Percentiles rank a stretch among this genome's conserved stretches.
Evolutionary conservation across 2,329 filamentous ascomycete species (phyloP).

Genomic region (Westerdykella sp.): DNA sequence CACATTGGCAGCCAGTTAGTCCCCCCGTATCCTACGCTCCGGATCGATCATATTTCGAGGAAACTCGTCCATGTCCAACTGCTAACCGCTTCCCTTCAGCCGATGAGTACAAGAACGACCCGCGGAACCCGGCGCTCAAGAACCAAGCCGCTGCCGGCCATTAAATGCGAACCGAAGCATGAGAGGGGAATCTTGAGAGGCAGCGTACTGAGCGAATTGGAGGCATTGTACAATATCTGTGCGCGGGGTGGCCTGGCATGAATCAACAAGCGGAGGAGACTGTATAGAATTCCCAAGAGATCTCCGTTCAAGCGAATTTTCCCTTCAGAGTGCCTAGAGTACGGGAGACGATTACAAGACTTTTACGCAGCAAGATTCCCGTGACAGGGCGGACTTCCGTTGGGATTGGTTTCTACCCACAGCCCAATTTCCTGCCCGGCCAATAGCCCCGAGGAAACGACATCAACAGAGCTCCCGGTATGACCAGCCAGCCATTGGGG

Average conservation of each 20-base stretch:
- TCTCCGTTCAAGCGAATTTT: too few species aligned
- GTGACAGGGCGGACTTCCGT: too few species aligned
- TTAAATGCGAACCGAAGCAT: conserved; percentile 18
- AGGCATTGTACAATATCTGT: conserved; percentile 35
- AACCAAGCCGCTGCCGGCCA: conserved; percentile 25
- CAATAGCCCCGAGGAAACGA: too few species aligned
- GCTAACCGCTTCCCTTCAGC: conserved; percentile 47
- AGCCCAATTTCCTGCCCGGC: too few species aligned
- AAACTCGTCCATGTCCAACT: background rate
- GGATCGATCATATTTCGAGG: background rate
- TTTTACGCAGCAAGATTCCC: too few species aligned
- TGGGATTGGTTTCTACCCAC: too few species aligned
- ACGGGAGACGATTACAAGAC: too few species aligned
- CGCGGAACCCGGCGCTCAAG: conserved; percentile 63
- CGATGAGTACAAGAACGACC: conserved; percentile 96
- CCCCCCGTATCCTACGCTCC: background rate
- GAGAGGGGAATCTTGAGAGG: conserved; percentile 4
- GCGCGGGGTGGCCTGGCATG: conserved; percentile 8
- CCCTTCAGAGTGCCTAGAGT: too few species aligned
- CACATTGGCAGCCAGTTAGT: conserved; percentile 72
- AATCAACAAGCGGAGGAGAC: conserved; percentile 14
- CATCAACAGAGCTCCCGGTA: too few species aligned
- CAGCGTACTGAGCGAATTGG: conserved; percentile 15
- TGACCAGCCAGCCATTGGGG: too few species aligned
- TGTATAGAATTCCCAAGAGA: conserved; percentile 28